Base-by-base conservation (phyloP, 345 rosid genomes). In the Moricandia moricandioides region DNA sequence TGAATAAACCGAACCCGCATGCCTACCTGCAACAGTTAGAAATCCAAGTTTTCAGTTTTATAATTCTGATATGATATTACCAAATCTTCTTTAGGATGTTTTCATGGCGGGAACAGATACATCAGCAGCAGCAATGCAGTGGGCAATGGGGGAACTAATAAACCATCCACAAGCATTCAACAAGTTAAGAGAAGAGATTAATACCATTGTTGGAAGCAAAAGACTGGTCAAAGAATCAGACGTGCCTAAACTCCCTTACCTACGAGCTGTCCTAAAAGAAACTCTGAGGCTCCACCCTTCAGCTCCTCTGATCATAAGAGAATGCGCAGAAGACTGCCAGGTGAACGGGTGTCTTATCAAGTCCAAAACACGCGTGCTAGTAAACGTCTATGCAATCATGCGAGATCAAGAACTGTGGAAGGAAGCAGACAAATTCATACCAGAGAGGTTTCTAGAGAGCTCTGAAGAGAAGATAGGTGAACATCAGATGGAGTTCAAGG, bases 71-170 rank as follows among this genome's bases (percentile, higher is more conserved):
- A 51, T 61, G 65, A 29, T 58, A 4, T n/a, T 4, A 43, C 51
- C 6, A 6, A 43, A 43, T 12, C 14, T 71, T 49, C 21, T 57
- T 1, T 54, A 84, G 89, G 67, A 64, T 8, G 67, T 85, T 24
- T 31, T 88, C 40, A 7, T 83, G 18, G 89, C 89, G 90, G 90
- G 91, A 51, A 82, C 90, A 3, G 88, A 85, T 8, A 84, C 90
- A 3, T 62, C 86, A 13, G 56, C 88, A 4, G 75, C 83, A n/a
- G 85, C 92, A 7, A 37, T 89, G 69, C 88, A 84, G 77, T 87
- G 91, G 95, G 90, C 88, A 30, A 78, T 89, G 86, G 65, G 86
- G 3, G 69, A 73, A 34, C 62, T 87, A 24, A 63, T 82, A 16
- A 16, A 87, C 69, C 35, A 80, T 49, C 88, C 90, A 17, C 56